Evolutionary conservation across 2,329 filamentous ascomycete genomes (phyloP).

Genomic region (Alternaria burnsii): DNA sequence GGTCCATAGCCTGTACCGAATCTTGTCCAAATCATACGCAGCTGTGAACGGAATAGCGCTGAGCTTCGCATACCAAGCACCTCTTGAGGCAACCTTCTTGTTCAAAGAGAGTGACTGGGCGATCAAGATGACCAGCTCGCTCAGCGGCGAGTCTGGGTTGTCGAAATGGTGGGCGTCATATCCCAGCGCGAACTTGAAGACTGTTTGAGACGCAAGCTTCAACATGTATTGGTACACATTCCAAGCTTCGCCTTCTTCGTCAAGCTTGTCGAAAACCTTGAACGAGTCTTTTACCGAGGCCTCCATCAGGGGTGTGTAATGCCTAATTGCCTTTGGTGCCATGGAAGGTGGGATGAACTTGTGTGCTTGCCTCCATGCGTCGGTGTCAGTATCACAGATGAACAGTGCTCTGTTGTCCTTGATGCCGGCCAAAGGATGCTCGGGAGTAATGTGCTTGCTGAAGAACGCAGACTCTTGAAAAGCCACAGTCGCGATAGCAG

Average conservation of each 20-base stretch:
- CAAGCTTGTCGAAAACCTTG: conserved; percentile 27
- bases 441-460: conserved; percentile 18
- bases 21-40: conserved; percentile 15
- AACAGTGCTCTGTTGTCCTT: conserved; percentile 22
- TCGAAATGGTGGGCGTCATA: conserved; percentile 24
- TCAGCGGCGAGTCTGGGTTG: conserved; percentile 8
- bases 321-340: conserved; percentile 20
- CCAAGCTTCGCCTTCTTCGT: conserved; percentile 22
- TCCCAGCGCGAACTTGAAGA: conserved; percentile 20
- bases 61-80: conserved; percentile 21
- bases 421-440: conserved; percentile 19
- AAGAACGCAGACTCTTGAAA: conserved; percentile 24
- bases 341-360: conserved; percentile 25
- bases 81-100: conserved; percentile 21
- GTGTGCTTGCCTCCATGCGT: conserved; percentile 17
- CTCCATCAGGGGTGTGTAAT: conserved; percentile 24
- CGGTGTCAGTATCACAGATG: conserved; percentile 20
- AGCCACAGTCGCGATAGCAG: conserved; percentile 18
- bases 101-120: conserved; percentile 20
- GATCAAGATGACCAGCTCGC: conserved; percentile 19
- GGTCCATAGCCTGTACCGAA: conserved; percentile 8
- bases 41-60: conserved; percentile 16
- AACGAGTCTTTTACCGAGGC: conserved; percentile 19
- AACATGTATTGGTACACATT: conserved; percentile 29
- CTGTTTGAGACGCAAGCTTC: conserved; percentile 21